Evolutionary conservation across 140 eudicot genomes (phyloP), one percentile per base, ranked within the genome.

Genomic region (Stevia rebaudiana): DNA sequence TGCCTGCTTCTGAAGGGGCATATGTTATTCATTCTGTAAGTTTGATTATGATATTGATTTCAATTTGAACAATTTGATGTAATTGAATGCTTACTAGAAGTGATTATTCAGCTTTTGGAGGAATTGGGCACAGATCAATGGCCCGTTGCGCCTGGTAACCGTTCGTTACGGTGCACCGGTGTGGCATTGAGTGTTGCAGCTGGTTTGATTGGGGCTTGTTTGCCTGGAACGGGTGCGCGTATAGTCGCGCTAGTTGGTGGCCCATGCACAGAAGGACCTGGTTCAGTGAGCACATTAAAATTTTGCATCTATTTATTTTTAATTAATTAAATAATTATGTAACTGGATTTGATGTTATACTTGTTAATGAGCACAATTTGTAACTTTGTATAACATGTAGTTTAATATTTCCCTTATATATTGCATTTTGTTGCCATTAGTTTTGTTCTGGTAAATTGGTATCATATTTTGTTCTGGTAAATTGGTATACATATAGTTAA

Each of bases 261-360:
- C 56, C 98, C 98, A 15, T 91, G 98, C 75, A 91, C 96, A 0
- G 98, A 91, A 81, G 98, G 98, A 44, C 95, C 94, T 11, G 98
- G 98, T 18, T 74, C 89, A 66, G 98, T 91, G 85, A 71, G 77
- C 47, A 16, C 63, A 15, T 56, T 33, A 2, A 5, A 30, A 2
- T 30, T 30, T 16, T 56, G 63, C 63, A 56, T 15, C 63, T 56
- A 8, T 6, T 56, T 16, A 12, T 9, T 30, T 19, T 13, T 4
- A 12, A 23, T 16, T 25, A 6, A 5, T 19, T 12, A 3, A 24
- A 5, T 4, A 12, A 23, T 16, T 25, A 6, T 12, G 39, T 12
- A 3, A 24, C 16, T 25, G 25, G 60, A 53, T 53, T 22, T 54
- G 22, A 54, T n/a, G 3, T 7, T 54, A 0, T 15, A 30, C 63